These are phyloP conservation scores for Tephrocybe sp. DNA, from an alignment of 768 basidiomycete species.

Conservation along the genomic window DNA sequence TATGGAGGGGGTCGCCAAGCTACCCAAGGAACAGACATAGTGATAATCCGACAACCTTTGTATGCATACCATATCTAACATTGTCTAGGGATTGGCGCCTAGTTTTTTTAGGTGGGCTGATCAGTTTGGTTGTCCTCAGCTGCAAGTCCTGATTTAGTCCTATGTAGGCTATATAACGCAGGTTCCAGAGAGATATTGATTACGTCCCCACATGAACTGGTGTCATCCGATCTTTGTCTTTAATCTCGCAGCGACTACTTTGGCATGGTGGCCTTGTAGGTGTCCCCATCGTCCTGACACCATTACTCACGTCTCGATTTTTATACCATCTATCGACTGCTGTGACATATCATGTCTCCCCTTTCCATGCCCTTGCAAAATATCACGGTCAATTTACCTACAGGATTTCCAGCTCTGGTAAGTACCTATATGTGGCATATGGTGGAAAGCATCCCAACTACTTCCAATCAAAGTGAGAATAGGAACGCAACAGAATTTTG, in stretches of 20 bases:
- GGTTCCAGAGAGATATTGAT: too few relatives aligned
- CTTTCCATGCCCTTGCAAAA: constrained; percentile 44
- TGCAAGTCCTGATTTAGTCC: too few relatives aligned
- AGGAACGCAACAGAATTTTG: constrained; percentile 31
- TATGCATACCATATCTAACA: constrained; percentile 2
- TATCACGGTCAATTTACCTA: constrained; percentile 46
- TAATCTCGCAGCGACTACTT: constrained; percentile 5
- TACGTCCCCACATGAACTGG: too few relatives aligned
- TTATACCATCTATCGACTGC: neutral
- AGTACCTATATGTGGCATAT: constrained; percentile 27
- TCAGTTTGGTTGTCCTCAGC: too few relatives aligned
- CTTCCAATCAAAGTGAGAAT: constrained; percentile 46
- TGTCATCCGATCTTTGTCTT: too few relatives aligned
- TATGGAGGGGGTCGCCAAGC: constrained; percentile 11
- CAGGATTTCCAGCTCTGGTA: constrained; percentile 38
- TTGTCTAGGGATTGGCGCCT: too few relatives aligned
- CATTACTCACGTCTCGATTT: neutral
- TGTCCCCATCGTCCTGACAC: neutral
- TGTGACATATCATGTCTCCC: constrained; percentile 40
- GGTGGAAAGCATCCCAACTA: constrained; percentile 43
- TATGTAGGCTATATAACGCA: too few relatives aligned
- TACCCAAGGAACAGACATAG: constrained; percentile 10
- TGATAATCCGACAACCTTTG: neutral
- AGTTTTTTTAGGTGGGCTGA: too few relatives aligned
- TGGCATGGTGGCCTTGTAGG: constrained; percentile 6